Evolutionary conservation across 2,329 filamentous ascomycete species (phyloP).

Genomic region (Ophiocordyceps camponoti-leonardi): DNA sequence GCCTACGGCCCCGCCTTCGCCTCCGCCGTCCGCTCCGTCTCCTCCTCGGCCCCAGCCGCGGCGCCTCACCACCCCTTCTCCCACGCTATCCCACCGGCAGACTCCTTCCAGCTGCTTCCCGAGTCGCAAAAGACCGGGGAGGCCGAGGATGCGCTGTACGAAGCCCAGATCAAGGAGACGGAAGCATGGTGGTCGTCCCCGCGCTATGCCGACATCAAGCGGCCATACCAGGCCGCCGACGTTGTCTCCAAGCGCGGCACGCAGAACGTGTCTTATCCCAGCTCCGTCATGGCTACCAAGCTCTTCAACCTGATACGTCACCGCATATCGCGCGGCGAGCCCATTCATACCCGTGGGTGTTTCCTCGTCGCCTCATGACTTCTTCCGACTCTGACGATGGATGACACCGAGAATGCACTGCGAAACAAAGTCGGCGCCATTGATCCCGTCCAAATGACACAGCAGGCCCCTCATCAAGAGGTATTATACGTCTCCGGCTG

Average conservation of each 20-base stretch:
- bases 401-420: neutral
- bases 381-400: neutral
- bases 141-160: slow-evolving; percentile 72
- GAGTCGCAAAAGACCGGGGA: slow-evolving; percentile 60
- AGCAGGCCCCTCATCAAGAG: slow-evolving; percentile 91
- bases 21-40: neutral
- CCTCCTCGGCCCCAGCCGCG: neutral
- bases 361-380: neutral
- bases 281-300: slow-evolving; percentile 88
- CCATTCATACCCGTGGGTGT: slow-evolving; percentile 73
- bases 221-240: slow-evolving; percentile 79
- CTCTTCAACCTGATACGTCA: slow-evolving; percentile 79
- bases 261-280: slow-evolving; percentile 74
- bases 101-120: slow-evolving; percentile 73
- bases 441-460: slow-evolving; percentile 98
- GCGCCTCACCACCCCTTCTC: slow-evolving; percentile 11
- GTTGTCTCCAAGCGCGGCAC: slow-evolving; percentile 87
- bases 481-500: slow-evolving; percentile 93
- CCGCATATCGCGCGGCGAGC: slow-evolving; percentile 59
- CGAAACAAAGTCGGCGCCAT: slow-evolving; percentile 70
- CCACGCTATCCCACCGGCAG: slow-evolving; percentile 30
- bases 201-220: slow-evolving; percentile 75
- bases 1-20: neutral
- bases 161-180: slow-evolving; percentile 69
- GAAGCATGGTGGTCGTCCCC: slow-evolving; percentile 81